Base-by-base conservation (phyloP, 2,329 filamentous ascomycete genomes). In the Xylariaceae sp. region DNA sequence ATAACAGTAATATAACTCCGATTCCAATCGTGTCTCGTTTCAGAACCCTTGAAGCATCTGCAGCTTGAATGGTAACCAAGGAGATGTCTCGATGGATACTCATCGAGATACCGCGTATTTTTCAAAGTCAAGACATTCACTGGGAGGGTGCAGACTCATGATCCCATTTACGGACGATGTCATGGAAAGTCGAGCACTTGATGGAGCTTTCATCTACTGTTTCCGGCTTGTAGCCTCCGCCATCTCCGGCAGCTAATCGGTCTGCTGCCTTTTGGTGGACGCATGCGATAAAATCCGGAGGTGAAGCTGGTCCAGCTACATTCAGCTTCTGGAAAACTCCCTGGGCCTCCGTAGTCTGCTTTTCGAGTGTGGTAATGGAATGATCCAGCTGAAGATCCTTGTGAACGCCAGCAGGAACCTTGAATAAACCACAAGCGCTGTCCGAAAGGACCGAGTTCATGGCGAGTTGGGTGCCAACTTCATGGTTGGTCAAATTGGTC, bases 371-470 rank as follows among this genome's bases (percentile, higher is more conserved):
- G 4, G 45, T 44, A 15, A 62, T 51, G 2, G 57, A 59, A 7
- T 56, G 51, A 30, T 62, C 59, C 4, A 61, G 41, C 42, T 60
- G 50, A 1, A 45, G 45, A 33, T 62, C 59, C 16, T 51, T 49
- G 16, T 56, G 53, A 9, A 55, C 49, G 18, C 46, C 50, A 4
- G 49, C 52, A 3, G 44, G 47, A 1, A 36, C 22, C 12, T 37
- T 19, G 11, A 26, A 26, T 13, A 35, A 38, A 16, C 49, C 48
- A 8, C 48, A 43, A 9, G 47, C 45, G 24, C 52, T 54, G 32
- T 61, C 59, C 4, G 54, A 49, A 11, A 54, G 29, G 11, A 62
- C 45, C 8, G 52, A 50, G 12, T 60, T 56, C 3, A 56, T 35
- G 7, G 60, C 38, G 15, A 56, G 46, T 24, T 53, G 53, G 11